Evolutionary conservation across 1,284 basidiomycete species (phyloP).

Genomic region (Ustilago curta): DNA sequence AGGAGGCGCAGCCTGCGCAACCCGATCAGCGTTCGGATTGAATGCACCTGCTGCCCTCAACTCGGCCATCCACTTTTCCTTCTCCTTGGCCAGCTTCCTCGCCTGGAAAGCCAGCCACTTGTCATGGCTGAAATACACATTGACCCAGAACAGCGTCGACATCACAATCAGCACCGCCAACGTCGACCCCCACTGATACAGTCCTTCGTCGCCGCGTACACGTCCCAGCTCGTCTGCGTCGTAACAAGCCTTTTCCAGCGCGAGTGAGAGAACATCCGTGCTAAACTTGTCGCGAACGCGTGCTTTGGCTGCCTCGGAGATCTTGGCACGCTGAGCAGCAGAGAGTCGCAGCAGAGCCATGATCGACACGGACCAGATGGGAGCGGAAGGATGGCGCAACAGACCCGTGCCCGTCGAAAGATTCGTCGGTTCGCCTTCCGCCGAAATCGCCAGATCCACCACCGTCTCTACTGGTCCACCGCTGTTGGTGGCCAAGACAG

Average conservation of each 20-base stretch:
- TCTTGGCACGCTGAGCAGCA: conserved; percentile 4
- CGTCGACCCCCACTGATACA: conserved; percentile 53
- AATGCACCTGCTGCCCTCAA: conserved; percentile 10
- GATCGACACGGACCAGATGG: conserved; percentile 52
- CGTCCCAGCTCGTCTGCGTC: conserved; percentile 45
- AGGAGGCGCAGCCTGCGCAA: conserved; percentile 17
- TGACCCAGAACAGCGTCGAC: conserved; percentile 42
- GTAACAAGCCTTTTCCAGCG: conserved; percentile 47
- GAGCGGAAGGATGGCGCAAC: conserved; percentile 42
- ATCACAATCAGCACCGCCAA: conserved; percentile 39
- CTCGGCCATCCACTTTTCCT: conserved; percentile 39
- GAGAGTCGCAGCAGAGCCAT: conserved; percentile 36
- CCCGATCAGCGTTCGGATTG: conserved; percentile 13
- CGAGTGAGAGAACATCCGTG: conserved; percentile 41
- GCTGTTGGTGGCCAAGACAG: conserved; percentile 86
- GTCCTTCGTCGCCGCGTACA: conserved; percentile 50
- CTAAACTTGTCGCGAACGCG: conserved; percentile 43
- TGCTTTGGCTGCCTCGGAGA: conserved; percentile 24
- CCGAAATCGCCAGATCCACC: conserved; percentile 72
- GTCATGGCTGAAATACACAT: conserved; percentile 47
- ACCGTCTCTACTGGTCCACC: conserved; percentile 94
- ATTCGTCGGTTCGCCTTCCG: conserved; percentile 41
- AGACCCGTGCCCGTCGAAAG: conserved; percentile 48
- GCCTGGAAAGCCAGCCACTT: conserved; percentile 43
- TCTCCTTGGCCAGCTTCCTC: conserved; percentile 35